Percentiles rank a stretch among this genome's conserved stretches.
Conservation (phyloP, 2,329 filamentous ascomycete genomes). For the Fusarium phyllophilum region DNA sequence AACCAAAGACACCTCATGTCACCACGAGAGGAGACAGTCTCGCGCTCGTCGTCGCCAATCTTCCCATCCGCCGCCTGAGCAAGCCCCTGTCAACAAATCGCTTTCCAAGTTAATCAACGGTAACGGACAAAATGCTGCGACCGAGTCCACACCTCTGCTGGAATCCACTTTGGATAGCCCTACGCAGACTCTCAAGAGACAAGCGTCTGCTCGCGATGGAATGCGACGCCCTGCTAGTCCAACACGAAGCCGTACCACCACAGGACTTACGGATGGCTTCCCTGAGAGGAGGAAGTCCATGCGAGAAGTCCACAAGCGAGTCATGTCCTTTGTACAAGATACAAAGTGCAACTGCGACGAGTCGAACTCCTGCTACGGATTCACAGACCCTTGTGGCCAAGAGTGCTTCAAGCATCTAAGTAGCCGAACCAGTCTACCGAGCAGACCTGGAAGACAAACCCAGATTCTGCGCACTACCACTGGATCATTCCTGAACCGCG, state of each 20-base stretch:
- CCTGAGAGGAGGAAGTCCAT: slow-evolving; percentile 64
- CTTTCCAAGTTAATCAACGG: slow-evolving; percentile 30
- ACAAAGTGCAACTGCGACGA: slow-evolving; percentile 72
- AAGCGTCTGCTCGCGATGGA: slow-evolving; percentile 46
- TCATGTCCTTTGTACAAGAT: slow-evolving; percentile 73
- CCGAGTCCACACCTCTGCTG: slow-evolving; percentile 63
- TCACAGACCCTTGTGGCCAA: slow-evolving; percentile 72
- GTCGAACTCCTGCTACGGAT: slow-evolving; percentile 70
- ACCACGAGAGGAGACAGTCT: slow-evolving; percentile 44
- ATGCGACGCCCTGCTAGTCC: slow-evolving; percentile 44
- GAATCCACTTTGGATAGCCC: slow-evolving; percentile 44
- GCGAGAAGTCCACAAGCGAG: slow-evolving; percentile 62
- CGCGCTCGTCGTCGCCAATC: slow-evolving; percentile 47
- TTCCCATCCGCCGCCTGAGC: slow-evolving; percentile 42
- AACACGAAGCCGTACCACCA: slow-evolving; percentile 42
- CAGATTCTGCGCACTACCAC: slow-evolving; percentile 57
- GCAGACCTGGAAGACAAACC: slow-evolving; percentile 46
- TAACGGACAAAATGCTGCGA: slow-evolving; percentile 37
- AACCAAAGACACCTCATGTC: slow-evolving; percentile 43
- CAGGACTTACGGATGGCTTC: slow-evolving; percentile 43
- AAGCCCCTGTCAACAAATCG: slow-evolving; percentile 30
- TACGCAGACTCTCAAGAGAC: slow-evolving; percentile 42
- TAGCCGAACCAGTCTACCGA: slow-evolving; percentile 49
- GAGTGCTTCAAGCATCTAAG: slow-evolving; percentile 71
- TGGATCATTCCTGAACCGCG: slow-evolving; percentile 47